Conservation (phyloP, 2,329 filamentous ascomycete species). For the Ophiostoma sp. region DNA sequence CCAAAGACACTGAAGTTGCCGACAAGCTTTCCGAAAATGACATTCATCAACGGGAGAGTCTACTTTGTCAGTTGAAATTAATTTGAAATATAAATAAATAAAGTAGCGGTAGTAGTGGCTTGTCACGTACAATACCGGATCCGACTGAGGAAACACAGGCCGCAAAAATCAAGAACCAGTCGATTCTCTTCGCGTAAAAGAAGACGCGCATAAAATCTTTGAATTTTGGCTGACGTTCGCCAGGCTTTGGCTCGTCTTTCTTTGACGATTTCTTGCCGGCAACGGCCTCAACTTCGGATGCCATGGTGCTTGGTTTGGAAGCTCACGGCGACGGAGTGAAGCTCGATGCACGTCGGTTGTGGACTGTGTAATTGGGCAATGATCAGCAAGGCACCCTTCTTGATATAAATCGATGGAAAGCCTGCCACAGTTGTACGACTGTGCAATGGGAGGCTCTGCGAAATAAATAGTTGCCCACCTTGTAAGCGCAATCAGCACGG, state of each 20-base stretch:
- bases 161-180: not conserved
- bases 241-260: not conserved
- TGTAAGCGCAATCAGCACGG: not conserved
- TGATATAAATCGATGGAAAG: not conserved
- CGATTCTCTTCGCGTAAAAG: not conserved
- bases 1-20: conserved; percentile 43
- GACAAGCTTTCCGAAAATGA: conserved; percentile 51
- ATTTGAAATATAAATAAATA: not conserved
- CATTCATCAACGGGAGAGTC: conserved; percentile 56
- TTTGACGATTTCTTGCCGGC: not conserved
- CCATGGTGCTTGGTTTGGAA: not conserved
- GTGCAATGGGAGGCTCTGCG: not conserved
- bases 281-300: not conserved
- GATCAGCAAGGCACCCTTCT: not conserved
- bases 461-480: not conserved
- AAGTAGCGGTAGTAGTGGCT: not conserved
- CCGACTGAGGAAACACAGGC: not conserved
- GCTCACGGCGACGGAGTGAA: not conserved
- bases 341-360: not conserved
- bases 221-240: not conserved
- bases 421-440: not conserved
- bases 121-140: not conserved
- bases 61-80: not conserved
- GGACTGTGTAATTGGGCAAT: not conserved
- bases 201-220: not conserved